These are phyloP conservation scores for Lojkania enalia DNA, from an alignment of 2,329 filamentous ascomycete genomes.

Conservation along the genomic window DNA sequence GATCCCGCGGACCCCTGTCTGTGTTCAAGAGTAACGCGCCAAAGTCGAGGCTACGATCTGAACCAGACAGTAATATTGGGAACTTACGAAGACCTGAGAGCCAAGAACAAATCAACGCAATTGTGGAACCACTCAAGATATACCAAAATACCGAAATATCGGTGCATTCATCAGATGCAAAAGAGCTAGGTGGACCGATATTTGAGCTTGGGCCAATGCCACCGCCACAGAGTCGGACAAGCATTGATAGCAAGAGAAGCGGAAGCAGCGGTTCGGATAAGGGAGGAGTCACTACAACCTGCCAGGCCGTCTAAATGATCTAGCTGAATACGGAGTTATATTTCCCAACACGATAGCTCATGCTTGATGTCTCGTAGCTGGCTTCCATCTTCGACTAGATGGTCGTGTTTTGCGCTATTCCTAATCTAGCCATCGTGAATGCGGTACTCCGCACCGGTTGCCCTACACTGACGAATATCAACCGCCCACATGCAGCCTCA, in stretches of 20 bases:
- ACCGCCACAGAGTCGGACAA: background rate
- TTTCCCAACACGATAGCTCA: too few relatives aligned
- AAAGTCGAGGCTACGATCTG: constrained; percentile 2
- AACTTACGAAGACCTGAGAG: constrained; percentile 9
- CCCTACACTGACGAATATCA: too few relatives aligned
- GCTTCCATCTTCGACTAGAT: too few relatives aligned
- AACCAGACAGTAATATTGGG: constrained; percentile 1
- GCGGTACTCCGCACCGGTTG: too few relatives aligned
- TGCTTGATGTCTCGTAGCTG: too few relatives aligned
- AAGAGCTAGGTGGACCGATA: background rate
- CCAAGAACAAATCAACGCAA: constrained; percentile 9
- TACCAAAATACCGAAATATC: constrained; percentile 9
- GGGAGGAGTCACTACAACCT: constrained; percentile 1
- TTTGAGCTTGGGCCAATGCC: constrained; percentile 4
- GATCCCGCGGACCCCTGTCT: constrained; percentile 3
- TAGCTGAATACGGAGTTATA: background rate
- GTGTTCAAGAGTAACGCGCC: constrained; percentile 7
- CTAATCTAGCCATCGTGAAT: too few relatives aligned
- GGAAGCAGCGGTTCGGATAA: background rate
- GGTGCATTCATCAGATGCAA: background rate
- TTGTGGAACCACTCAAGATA: constrained; percentile 6
- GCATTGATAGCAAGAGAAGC: constrained; percentile 5
- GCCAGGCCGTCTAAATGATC: constrained; percentile 2
- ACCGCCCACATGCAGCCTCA: too few relatives aligned
- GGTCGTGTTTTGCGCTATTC: too few relatives aligned